Conservation (phyloP, 345 rosid species). For the Hibiscus mutabilis region DNA sequence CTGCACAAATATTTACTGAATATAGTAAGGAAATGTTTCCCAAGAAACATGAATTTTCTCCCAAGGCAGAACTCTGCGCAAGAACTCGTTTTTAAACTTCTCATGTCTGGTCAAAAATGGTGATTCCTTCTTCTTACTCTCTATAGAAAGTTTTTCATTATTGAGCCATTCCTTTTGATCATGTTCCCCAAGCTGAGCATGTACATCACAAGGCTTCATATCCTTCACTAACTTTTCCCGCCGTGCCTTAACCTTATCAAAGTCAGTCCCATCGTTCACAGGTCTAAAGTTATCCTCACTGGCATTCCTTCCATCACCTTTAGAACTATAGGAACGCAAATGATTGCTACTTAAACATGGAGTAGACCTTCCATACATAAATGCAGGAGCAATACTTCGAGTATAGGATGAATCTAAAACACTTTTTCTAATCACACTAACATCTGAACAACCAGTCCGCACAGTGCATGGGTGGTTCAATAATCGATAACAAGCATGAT, state of each 20-base stretch:
- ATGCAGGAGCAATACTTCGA: slow-evolving; percentile 18
- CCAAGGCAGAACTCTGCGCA: slow-evolving; percentile 86
- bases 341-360: slow-evolving; percentile 27
- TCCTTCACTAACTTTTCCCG: slow-evolving; percentile 23
- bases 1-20: slow-evolving; percentile 55
- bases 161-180: slow-evolving; percentile 94
- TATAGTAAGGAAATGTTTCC: slow-evolving; percentile 88
- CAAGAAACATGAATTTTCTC: slow-evolving; percentile 81
- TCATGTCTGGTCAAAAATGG: slow-evolving; percentile 66
- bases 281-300: no score
- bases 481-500: slow-evolving; percentile 28
- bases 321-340: slow-evolving; percentile 60
- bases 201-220: slow-evolving; percentile 42
- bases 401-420: slow-evolving; percentile 25
- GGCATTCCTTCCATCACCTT: slow-evolving; percentile 79
- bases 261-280: no score
- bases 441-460: slow-evolving; percentile 19
- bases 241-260: slow-evolving; percentile 38
- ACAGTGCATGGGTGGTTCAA: slow-evolving; percentile 19
- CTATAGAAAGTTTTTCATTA: slow-evolving; percentile 66
- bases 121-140: slow-evolving; percentile 70
- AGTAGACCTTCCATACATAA: slow-evolving; percentile 16
- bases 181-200: slow-evolving; percentile 76
- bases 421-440: slow-evolving; percentile 31
- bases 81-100: slow-evolving; percentile 69